Conservation (phyloP, 2,329 filamentous ascomycete genomes). For the Exserohilum turcica region DNA sequence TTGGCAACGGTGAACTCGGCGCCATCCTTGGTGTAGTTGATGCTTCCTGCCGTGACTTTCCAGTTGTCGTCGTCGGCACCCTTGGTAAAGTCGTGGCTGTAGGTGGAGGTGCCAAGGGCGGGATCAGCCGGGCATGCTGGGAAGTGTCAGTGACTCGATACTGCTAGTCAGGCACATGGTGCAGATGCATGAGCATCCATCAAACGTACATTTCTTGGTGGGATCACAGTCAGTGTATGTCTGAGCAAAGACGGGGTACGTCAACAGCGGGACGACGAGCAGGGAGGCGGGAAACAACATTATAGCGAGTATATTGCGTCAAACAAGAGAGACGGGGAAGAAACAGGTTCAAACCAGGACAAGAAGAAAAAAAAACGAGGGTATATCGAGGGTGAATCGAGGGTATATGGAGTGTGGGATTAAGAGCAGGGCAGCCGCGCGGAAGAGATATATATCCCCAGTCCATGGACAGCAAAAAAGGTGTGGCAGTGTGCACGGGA, state of each 20-base stretch:
- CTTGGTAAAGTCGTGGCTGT: slow-evolving; percentile 48
- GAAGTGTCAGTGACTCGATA: not conserved
- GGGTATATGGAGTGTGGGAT: no score
- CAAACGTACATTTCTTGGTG: slow-evolving; percentile 32
- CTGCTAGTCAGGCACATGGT: no score
- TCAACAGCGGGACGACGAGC: slow-evolving; percentile 4
- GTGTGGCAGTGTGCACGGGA: no score
- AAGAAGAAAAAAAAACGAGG: not conserved
- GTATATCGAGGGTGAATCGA: not conserved
- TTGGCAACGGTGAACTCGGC: slow-evolving; percentile 57
- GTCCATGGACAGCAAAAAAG: no score
- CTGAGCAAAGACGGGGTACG: slow-evolving; percentile 35
- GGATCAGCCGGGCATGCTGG: slow-evolving; percentile 46
- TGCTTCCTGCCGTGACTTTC: slow-evolving; percentile 47
- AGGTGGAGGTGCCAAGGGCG: slow-evolving; percentile 42
- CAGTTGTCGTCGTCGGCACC: slow-evolving; percentile 34
- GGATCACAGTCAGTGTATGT: slow-evolving; percentile 51
- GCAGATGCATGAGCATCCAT: no score
- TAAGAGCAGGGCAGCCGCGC: no score
- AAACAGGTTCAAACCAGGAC: not conserved
- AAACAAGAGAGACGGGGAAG: not conserved
- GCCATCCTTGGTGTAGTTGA: slow-evolving; percentile 52
- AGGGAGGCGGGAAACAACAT: not conserved
- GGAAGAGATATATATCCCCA: no score
- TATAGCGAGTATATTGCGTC: not conserved